Percentiles rank a stretch among this genome's conserved stretches.
These are phyloP conservation scores for Exophiala aquamarina DNA, from an alignment of 2,329 filamentous ascomycete species.

Conservation along the genomic window DNA sequence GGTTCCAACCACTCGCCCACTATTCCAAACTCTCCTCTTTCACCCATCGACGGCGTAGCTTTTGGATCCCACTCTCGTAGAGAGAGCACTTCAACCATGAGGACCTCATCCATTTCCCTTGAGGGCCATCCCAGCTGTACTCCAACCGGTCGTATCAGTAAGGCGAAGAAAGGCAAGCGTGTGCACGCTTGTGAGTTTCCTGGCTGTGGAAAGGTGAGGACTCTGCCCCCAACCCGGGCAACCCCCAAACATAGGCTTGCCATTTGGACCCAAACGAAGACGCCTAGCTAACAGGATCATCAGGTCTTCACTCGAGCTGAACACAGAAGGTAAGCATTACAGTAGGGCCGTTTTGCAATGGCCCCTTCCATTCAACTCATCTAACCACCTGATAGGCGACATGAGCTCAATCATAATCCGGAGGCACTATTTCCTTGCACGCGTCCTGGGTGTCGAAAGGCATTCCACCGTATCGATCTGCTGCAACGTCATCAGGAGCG, in stretches of 20 bases:
- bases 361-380: slow-evolving; percentile 1
- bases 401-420: slow-evolving; percentile 52
- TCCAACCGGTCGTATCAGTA: slow-evolving; percentile 52
- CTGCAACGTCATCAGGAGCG: slow-evolving; percentile 50
- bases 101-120: slow-evolving; percentile 28
- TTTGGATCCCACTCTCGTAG: slow-evolving; percentile 23
- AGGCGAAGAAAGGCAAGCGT: slow-evolving; percentile 53
- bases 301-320: slow-evolving; percentile 53
- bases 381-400: slow-evolving; percentile 37
- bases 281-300: slow-evolving; percentile 18
- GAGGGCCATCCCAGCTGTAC: slow-evolving; percentile 44
- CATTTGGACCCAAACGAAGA: slow-evolving; percentile 7
- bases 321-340: slow-evolving; percentile 38
- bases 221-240: slow-evolving; percentile 4
- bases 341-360: neutral
- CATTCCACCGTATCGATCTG: slow-evolving; percentile 49
- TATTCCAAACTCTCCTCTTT: slow-evolving; percentile 21
- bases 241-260: slow-evolving; percentile 10
- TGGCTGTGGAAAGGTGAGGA: slow-evolving; percentile 49
- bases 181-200: slow-evolving; percentile 50
- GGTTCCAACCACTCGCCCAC: slow-evolving; percentile 18
- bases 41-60: slow-evolving; percentile 16
- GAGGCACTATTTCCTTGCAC: slow-evolving; percentile 46
- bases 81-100: slow-evolving; percentile 29
- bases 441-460: slow-evolving; percentile 45